A percentile compares a stretch with the other conserved stretches of the same genome.
phyloP scores from a whole-genome alignment of 2,329 filamentous ascomycete genomes.

The Paracoccidioides lutzii region DNA sequence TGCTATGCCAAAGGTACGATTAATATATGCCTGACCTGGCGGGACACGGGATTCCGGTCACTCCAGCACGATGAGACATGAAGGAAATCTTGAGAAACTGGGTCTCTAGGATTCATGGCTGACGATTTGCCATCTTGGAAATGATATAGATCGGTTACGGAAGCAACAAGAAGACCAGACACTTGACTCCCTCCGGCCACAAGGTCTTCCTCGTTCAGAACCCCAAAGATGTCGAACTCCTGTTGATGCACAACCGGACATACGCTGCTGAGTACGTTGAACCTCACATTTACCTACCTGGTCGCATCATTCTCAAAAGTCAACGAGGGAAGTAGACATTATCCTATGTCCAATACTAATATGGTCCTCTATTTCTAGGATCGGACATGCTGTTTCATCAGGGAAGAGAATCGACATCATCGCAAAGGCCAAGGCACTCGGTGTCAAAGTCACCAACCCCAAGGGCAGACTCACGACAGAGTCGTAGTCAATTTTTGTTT shows the following conservation, averaged over 20 bases:
- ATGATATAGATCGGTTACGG: slow-evolving; percentile 81
- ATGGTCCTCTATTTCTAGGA: slow-evolving; percentile 44
- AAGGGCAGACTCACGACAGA: slow-evolving; percentile 99
- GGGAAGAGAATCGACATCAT: slow-evolving; percentile 98
- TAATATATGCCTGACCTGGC: not conserved
- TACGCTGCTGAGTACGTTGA: slow-evolving; percentile 89
- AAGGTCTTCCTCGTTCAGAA: slow-evolving; percentile 99
- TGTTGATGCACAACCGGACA: slow-evolving; percentile 99
- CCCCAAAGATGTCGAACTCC: slow-evolving; percentile 84
- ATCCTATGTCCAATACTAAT: slow-evolving; percentile 24
- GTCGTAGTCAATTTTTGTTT: slow-evolving; percentile 23
- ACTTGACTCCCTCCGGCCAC: slow-evolving; percentile 98
- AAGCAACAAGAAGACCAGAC: slow-evolving; percentile 98
- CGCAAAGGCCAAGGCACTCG: slow-evolving; percentile 90
- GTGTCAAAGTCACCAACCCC: slow-evolving; percentile 99
- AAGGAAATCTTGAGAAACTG: not conserved
- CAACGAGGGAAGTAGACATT: not conserved
- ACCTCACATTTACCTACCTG: not conserved
- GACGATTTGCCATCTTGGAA: slow-evolving; percentile 4
- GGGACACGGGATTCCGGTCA: not conserved
- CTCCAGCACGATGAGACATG: not conserved
- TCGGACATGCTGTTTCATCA: slow-evolving; percentile 94
- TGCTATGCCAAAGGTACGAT: slow-evolving; percentile 91
- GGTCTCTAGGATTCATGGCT: not conserved
- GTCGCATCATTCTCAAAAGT: not conserved